Evolutionary conservation across 2,329 filamentous ascomycete species (phyloP).

Genomic region (Aspergillus sp.): DNA sequence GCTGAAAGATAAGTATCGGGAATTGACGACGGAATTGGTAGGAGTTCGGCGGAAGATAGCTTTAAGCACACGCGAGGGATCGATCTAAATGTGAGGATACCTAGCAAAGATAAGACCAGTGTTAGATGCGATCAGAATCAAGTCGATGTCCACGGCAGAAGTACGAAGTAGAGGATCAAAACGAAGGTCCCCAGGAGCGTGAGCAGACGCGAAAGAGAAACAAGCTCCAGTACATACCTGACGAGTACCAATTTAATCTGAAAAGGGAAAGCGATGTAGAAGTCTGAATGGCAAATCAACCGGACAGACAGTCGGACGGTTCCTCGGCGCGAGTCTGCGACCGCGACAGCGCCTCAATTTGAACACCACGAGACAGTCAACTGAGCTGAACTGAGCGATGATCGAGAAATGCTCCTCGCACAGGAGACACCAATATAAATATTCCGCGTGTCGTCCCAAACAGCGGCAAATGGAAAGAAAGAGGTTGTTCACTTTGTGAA

Average conservation of each 20-base stretch:
- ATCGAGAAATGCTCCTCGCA: not conserved
- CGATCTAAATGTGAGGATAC: not conserved
- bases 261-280: not conserved
- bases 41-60: not conserved
- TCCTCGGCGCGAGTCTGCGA: slow-evolving; percentile 14
- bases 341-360: slow-evolving; percentile 4
- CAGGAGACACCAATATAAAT: not conserved
- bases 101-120: not conserved
- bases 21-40: not conserved
- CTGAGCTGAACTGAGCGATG: not conserved
- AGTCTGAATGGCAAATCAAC: not conserved
- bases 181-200: too few relatives aligned
- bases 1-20: not conserved
- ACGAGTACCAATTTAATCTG: not conserved
- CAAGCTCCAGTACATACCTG: too few relatives aligned
- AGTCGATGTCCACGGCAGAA: too few relatives aligned
- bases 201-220: too few relatives aligned
- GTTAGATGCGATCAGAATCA: not conserved
- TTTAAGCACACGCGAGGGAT: not conserved
- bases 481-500: not conserved
- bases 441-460: slow-evolving; percentile 8
- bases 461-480: not conserved
- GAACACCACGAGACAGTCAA: not conserved
- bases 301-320: slow-evolving; percentile 6
- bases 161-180: too few relatives aligned